Conservation (phyloP, 495 filamentous ascomycete genomes). For the Talaromyces nanjingensis region DNA sequence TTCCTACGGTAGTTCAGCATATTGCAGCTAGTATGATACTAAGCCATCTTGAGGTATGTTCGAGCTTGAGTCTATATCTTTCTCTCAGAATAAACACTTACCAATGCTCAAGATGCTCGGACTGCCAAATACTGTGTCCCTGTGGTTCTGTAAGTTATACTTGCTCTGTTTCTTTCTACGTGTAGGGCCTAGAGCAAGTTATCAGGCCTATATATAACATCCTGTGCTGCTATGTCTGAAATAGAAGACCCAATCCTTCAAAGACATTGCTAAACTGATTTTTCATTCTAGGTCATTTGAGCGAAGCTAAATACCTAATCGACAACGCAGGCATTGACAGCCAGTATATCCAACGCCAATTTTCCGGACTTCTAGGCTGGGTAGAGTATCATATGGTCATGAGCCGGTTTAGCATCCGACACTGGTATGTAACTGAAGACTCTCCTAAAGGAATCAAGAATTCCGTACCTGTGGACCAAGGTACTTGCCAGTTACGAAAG, state of each 20-base stretch:
- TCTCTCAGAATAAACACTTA: not conserved
- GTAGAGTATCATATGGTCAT: constrained; percentile 8
- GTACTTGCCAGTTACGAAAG: constrained; percentile 5
- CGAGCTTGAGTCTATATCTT: not conserved
- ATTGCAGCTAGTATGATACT: constrained; percentile 6
- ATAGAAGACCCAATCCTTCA: not conserved
- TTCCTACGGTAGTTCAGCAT: not conserved
- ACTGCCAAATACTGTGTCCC: constrained; percentile 1
- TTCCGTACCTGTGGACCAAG: constrained; percentile 3
- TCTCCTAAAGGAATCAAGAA: constrained; percentile 1
- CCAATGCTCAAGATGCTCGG: not conserved
- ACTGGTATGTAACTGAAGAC: constrained; percentile 4
- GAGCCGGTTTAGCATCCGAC: constrained; percentile 6
- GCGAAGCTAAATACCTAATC: constrained; percentile 5
- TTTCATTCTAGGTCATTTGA: constrained; percentile 4
- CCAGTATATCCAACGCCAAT: constrained; percentile 1
- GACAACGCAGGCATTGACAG: constrained; percentile 4
- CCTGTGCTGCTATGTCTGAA: not conserved
- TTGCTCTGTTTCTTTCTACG: not conserved
- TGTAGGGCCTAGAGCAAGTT: no score
- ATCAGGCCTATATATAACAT: no score
- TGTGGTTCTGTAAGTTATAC: constrained; percentile 3
- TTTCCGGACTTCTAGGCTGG: constrained; percentile 6
- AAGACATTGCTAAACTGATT: not conserved
- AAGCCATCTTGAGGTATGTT: constrained; percentile 3